Evolutionary conservation across 2,329 filamentous ascomycete species (phyloP), one percentile per base, ranked within the genome.

Genomic region (Fusarium avenaceum): DNA sequence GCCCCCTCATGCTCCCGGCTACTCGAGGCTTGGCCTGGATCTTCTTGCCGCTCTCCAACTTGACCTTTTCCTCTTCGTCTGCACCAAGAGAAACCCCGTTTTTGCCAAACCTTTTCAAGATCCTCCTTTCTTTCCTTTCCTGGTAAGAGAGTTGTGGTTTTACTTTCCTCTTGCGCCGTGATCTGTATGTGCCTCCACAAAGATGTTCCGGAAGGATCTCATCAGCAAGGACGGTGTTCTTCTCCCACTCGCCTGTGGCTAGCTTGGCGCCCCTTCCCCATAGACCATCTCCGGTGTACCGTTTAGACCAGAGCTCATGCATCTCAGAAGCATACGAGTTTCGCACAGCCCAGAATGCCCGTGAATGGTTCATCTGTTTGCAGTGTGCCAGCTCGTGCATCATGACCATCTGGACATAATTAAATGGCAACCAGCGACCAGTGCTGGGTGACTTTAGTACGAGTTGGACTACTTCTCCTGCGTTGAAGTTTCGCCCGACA

Each of bases 331-430:
- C 90, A 74, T 92, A 96, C 42, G 83, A 80, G 77, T 96, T 92
- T 46, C 93, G 84, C 19, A 94, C 90, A 11, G 86, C 86, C 93
- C 93, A 97, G 74, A 97, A 97, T 4, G 87, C 88, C 56, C 87
- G 85, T 3, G 89, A 91, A 76, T 97, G 93, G 77, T 97, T 96
- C 94, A 97, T 97, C 76, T 97, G 90, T 77, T 92, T 91, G 83
- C 92, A 94, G 77, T 96, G 93, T 4, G 93, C 93, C 30, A 96
- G 82, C 82, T 96, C 92, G 76, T 97, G 93, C 88, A 96, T 94
- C 93, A 97, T 96, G 69, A 96, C 92, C 92, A 96, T 95, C 79
- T 96, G 92, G 17, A 97, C 92, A 74, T 94, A 93, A 64, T 88
- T 84, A 75, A 96, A 94, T 0, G 92, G 91, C 22, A 97, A 82